These are phyloP conservation scores for Balansia obtecta DNA, from an alignment of 2,329 filamentous ascomycete species.

Conservation along the genomic window DNA sequence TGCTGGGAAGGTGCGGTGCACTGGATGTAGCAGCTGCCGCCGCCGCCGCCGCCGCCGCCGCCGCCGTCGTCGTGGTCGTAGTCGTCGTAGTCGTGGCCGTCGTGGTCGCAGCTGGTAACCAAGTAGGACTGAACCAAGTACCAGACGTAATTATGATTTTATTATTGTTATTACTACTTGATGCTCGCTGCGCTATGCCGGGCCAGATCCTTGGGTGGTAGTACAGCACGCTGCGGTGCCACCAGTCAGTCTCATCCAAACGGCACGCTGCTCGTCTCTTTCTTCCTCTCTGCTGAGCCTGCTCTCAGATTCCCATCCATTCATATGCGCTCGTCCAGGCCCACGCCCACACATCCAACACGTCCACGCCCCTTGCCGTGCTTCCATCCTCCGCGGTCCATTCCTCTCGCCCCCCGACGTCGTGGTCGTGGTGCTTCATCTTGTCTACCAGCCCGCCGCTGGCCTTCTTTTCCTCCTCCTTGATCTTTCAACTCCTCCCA, in stretches of 20 bases:
- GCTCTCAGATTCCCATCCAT: neutral
- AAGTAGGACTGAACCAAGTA: no score
- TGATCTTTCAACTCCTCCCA: constrained; percentile 16
- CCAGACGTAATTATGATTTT: no score
- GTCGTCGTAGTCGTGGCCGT: no score
- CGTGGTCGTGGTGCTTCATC: constrained; percentile 9
- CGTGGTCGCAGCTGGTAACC: no score
- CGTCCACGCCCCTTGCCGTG: constrained; percentile 14
- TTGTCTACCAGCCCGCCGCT: constrained; percentile 17
- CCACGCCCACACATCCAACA: constrained; percentile 1
- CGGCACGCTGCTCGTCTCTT: neutral
- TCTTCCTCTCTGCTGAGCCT: neutral
- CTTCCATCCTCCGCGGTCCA: constrained; percentile 16
- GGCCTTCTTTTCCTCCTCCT: constrained; percentile 13
- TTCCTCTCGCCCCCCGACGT: constrained; percentile 17
- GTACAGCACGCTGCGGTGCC: neutral
- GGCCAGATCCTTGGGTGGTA: neutral
- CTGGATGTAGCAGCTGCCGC: no score
- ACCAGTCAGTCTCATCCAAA: neutral
- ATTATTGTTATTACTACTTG: neutral
- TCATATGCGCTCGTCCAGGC: no score
- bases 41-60: no score
- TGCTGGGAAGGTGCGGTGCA: no score
- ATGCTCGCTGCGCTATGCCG: neutral
- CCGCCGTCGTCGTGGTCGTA: no score